These are phyloP conservation scores for Dujonia santamariae DNA, from an alignment of 1,139 yeast genomes.

Conservation along the genomic window DNA sequence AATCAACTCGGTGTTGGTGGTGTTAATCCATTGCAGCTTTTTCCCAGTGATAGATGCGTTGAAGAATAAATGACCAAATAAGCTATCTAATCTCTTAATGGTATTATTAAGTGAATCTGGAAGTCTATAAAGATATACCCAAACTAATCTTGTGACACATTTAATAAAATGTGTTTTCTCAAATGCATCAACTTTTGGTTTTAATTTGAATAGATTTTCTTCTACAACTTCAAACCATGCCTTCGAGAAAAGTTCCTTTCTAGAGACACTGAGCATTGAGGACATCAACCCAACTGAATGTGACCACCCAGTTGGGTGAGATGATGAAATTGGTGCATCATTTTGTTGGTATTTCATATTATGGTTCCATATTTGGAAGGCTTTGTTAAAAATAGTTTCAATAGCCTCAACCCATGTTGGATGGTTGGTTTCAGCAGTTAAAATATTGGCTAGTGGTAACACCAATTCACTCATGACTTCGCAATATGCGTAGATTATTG, in stretches of 20 bases:
- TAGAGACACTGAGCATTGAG: slow-evolving; percentile 76
- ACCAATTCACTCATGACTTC: slow-evolving; percentile 76
- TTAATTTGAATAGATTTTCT: slow-evolving; percentile 33
- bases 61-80: slow-evolving; percentile 58
- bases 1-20: slow-evolving; percentile 58
- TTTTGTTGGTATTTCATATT: slow-evolving; percentile 11
- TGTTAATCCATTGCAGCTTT: slow-evolving; percentile 68
- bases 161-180: slow-evolving; percentile 65
- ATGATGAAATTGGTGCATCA: slow-evolving; percentile 4
- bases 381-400: slow-evolving; percentile 54
- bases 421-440: slow-evolving; percentile 93
- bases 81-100: slow-evolving; percentile 49
- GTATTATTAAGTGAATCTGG: slow-evolving; percentile 88
- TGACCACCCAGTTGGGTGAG: slow-evolving; percentile 49
- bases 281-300: slow-evolving; percentile 68
- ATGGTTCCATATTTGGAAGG: slow-evolving; percentile 35
- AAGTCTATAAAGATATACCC: slow-evolving; percentile 88
- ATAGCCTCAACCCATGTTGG: slow-evolving; percentile 93
- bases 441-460: slow-evolving; percentile 76
- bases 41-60: slow-evolving; percentile 40
- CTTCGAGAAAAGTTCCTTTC: slow-evolving; percentile 70
- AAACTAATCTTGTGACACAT: slow-evolving; percentile 68
- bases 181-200: slow-evolving; percentile 40
- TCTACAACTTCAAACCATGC: slow-evolving; percentile 76
- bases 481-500: slow-evolving; percentile 73